phyloP scores from a whole-genome alignment of 805 yeast genomes.

The Jamesozyma piceae region DNA sequence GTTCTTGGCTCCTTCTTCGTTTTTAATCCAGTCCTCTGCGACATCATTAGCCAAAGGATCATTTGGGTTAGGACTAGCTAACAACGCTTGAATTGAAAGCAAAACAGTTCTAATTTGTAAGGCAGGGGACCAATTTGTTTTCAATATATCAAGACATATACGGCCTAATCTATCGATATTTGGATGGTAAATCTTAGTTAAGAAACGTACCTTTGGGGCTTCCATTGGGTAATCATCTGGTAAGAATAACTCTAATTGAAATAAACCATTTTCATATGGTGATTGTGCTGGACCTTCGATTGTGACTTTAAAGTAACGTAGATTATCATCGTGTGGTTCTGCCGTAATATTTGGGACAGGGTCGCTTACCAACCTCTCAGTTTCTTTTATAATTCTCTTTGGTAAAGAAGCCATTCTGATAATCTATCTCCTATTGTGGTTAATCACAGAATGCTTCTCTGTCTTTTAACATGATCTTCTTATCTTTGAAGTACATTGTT shows the following conservation, averaged over 20 bases:
- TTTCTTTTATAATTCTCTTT: constrained; percentile 90
- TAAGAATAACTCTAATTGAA: constrained; percentile 73
- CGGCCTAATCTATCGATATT: constrained; percentile 93
- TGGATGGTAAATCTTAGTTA: constrained; percentile 92
- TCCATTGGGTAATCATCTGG: constrained; percentile 99
- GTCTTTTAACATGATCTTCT: too few relatives aligned
- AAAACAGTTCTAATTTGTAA: constrained; percentile 88
- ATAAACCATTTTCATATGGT: constrained; percentile 81
- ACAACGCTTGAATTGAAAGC: constrained; percentile 81
- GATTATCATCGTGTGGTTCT: constrained; percentile 84
- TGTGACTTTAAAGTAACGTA: constrained; percentile 85
- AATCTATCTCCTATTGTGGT: too few relatives aligned
- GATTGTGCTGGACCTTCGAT: constrained; percentile 87
- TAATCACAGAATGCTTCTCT: too few relatives aligned
- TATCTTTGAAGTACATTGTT: too few relatives aligned
- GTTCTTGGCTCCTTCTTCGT: constrained; percentile 68
- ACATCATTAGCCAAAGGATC: constrained; percentile 98
- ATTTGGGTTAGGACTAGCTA: constrained; percentile 96
- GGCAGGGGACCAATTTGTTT: constrained; percentile 96
- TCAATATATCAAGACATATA: constrained; percentile 89
- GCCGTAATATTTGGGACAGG: constrained; percentile 97
- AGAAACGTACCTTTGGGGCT: constrained; percentile 90
- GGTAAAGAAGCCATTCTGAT: constrained; percentile 45
- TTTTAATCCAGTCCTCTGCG: constrained; percentile 90
- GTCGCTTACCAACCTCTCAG: constrained; percentile 82